Evolutionary conservation across 192 early-diverging fungal genomes (phyloP), one percentile per base, ranked within the genome.

Genomic region (Phlyctochytrium arcticum): DNA sequence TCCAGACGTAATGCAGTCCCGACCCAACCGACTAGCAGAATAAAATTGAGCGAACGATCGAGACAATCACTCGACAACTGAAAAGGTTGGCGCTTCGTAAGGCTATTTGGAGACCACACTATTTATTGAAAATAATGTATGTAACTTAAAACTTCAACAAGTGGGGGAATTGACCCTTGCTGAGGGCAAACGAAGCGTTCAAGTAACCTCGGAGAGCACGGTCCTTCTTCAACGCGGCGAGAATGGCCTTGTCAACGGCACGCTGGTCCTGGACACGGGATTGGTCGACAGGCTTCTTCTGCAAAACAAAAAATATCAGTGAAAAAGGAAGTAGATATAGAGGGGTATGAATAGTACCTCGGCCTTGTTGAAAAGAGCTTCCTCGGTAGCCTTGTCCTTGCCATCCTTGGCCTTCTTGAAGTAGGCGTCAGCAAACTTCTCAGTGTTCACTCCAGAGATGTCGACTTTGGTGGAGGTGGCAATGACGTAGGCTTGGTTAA

Each of bases 401-500:
- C 77, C 68, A 50, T 76, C 82, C 76, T 87, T 83, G 72, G 84
- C 81, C 68, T 79, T 75, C 80, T 91, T 91, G 84, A 99, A 99
- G 89, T 92, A 95, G 50, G 79, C 86, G 78, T 99, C 97, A 86
- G 87, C 84, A 77, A 97, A 86, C 87, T 92, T 87, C 65, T 72
- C 88, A 61, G 90, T 84, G 72, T 84, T 80, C 75, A 87, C 82
- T 64, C 77, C 78, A 61, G 87, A 80, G 55, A 99, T 54, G 72
- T 99, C 93, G 57, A 99, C 71, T 86, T 95, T 98, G 87, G 97
- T 98, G 71, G 97, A 98, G 73, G 96, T 99, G 71, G 96, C 96
- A 77, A 98, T 90, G 70, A 93, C 97, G 82, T 96, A 99, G 66
- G 96, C 93, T 86, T 96, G 95, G 91, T 96, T 94, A 74, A 99